These are phyloP conservation scores for Exophiala bonariae DNA, from an alignment of 2,329 filamentous ascomycete genomes.

Conservation along the genomic window DNA sequence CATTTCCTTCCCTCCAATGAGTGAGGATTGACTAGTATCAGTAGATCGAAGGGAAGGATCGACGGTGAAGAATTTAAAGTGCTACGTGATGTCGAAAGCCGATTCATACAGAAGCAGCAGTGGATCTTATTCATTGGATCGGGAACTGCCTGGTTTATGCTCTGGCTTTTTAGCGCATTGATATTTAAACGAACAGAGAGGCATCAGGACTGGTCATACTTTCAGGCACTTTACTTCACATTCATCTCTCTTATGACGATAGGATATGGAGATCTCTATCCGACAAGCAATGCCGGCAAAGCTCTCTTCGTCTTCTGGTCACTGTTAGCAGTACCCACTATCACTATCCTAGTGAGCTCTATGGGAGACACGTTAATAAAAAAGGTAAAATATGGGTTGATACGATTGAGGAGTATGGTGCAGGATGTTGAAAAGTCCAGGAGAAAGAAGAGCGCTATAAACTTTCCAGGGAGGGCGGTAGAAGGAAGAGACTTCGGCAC, in stretches of 20 bases:
- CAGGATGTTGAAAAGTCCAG: slow-evolving; percentile 3
- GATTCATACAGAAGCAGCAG: slow-evolving; percentile 39
- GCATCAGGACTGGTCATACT: slow-evolving; percentile 36
- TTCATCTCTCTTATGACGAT: slow-evolving; percentile 41
- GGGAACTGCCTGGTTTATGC: slow-evolving; percentile 37
- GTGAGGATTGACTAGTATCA: slow-evolving; percentile 48
- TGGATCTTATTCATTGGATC: slow-evolving; percentile 43
- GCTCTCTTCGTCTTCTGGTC: slow-evolving; percentile 44
- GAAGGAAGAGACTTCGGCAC: not conserved
- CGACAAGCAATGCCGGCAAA: slow-evolving; percentile 36
- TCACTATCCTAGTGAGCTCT: slow-evolving; percentile 42
- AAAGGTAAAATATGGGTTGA: not conserved
- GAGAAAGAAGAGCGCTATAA: slow-evolving; percentile 8
- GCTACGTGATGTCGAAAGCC: slow-evolving; percentile 45
- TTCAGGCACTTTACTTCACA: slow-evolving; percentile 39
- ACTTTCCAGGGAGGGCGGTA: not conserved
- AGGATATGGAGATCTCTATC: slow-evolving; percentile 40
- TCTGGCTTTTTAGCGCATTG: slow-evolving; percentile 45
- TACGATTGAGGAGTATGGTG: not conserved
- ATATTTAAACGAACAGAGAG: slow-evolving; percentile 38
- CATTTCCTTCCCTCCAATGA: not conserved
- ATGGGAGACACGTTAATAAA: slow-evolving; percentile 37
- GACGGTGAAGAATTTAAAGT: slow-evolving; percentile 45
- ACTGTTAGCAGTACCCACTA: slow-evolving; percentile 39
- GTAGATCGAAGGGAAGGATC: slow-evolving; percentile 63